Evolutionary conservation across 106 monocot genomes (phyloP).

Genomic region (Ottelia alismoides): DNA sequence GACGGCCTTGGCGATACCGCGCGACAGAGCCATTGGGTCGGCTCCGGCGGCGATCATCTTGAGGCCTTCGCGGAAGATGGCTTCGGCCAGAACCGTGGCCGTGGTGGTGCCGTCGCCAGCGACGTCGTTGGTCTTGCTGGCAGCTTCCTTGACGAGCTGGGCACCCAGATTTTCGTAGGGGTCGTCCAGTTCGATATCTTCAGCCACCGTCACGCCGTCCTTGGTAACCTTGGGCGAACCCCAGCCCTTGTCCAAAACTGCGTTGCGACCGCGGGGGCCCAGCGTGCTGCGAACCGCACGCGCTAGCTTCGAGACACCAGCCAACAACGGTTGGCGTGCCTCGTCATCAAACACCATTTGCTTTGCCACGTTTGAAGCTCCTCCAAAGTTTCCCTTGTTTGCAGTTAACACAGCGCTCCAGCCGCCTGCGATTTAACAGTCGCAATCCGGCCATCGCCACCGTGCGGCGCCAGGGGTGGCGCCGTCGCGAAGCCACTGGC

Average conservation of each 20-base stretch:
- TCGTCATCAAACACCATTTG: no score
- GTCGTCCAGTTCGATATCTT: background rate
- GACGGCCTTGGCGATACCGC: background rate
- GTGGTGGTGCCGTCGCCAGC: constrained; percentile 1
- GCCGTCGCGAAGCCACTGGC: no score
- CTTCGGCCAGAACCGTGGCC: background rate
- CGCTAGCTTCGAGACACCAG: background rate
- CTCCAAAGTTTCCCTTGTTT: no score
- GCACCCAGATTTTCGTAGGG: background rate
- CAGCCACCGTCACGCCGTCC: background rate
- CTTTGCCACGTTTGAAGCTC: no score
- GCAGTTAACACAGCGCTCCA: no score
- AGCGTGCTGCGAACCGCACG: background rate
- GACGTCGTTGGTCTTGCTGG: background rate
- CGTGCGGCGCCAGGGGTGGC: no score
- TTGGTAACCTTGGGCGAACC: background rate
- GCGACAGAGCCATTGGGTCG: background rate
- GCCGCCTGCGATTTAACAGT: no score
- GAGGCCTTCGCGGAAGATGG: background rate
- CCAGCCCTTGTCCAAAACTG: background rate
- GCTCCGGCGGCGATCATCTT: background rate
- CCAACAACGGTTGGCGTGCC: no score
- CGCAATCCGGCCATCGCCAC: no score
- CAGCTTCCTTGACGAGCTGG: background rate
- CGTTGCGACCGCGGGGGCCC: background rate